Base-by-base conservation (phyloP, 768 basidiomycete genomes). In the Boletus insuetus region DNA sequence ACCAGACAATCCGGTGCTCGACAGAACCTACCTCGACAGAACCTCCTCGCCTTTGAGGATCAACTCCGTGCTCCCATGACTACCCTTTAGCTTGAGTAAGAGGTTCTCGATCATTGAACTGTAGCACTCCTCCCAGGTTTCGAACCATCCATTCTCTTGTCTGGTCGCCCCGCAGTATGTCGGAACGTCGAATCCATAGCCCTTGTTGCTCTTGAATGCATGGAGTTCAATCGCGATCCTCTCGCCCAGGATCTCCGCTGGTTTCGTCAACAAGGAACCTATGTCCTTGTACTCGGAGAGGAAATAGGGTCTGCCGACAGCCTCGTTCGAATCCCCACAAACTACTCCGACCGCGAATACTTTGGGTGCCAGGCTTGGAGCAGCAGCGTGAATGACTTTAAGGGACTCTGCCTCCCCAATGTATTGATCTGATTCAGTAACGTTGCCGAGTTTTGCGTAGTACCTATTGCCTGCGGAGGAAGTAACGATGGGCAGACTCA, bases 131-230 rank as follows among this genome's bases (percentile, higher is more conserved):
- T 85, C 82, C 90, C 90, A 92, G 1, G 75, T 82, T 19, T 80
- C 72, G 62, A 78, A 85, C 86, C 87, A 89, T 6, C 88, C 89
- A 59, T 90, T 90, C 40, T 78, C 75, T 53, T 87, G 75, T 45
- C 82, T 78, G 1, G 90, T 91, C 5, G 76, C 76, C 7, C 90
- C 90, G 58, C 90, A 92, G 64, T 82, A 91, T 6, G 89, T 91
- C 2, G 89, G 87, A 17, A 88, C 78, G 6, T 73, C 71, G 64
- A 91, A 91, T 4, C 90, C 90, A 66, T 83, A 90, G 0, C 82
- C 83, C 3, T 77, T 69, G 6, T 70, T 58, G 54, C 83, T 84
- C 59, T 79, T 73, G 62, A 79, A 74, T 7, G 63, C 63, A 53
- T 92, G 90, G 52, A 92, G 67, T 63, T 91, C 87, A 3, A 72